Percentiles rank a stretch among this genome's conserved stretches.
Conservation (phyloP, 192 early-diverging fungal genomes). For the Lobosporangium transversale region DNA sequence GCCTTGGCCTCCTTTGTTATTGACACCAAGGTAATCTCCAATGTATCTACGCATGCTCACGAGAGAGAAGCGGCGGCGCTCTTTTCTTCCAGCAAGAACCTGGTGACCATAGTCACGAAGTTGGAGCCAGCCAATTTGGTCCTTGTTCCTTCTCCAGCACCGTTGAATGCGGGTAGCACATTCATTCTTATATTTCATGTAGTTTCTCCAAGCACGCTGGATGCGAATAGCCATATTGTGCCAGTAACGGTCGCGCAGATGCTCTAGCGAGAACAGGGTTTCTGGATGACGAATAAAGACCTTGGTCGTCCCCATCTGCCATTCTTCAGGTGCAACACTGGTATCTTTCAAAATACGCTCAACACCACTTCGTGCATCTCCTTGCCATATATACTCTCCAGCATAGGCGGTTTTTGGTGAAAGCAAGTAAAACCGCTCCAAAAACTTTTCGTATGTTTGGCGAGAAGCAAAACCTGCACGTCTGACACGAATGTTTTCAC, state of each 20-base stretch:
- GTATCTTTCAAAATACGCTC: conserved; percentile 87
- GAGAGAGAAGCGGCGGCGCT: conserved; percentile 89
- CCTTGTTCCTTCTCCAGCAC: conserved; percentile 82
- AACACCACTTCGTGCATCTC: conserved; percentile 76
- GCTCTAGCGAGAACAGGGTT: conserved; percentile 91
- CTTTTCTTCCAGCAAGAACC: conserved; percentile 89
- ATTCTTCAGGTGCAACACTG: conserved; percentile 84
- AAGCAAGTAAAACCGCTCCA: conserved; percentile 79
- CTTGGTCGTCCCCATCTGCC: conserved; percentile 96
- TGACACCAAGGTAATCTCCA: conserved; percentile 90
- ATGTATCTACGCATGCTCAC: conserved; percentile 83
- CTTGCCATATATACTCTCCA: conserved; percentile 86
- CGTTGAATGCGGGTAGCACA: conserved; percentile 79
- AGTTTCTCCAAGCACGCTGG: conserved; percentile 88
- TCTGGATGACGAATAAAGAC: conserved; percentile 97
- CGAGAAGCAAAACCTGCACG: conserved; percentile 98
- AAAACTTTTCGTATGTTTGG: conserved; percentile 92
- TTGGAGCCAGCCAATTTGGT: conserved; percentile 88
- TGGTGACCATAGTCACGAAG: conserved; percentile 94
- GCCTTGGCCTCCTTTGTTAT: conserved; percentile 55
- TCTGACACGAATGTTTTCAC: conserved; percentile 97
- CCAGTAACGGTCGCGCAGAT: conserved; percentile 94
- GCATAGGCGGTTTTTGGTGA: conserved; percentile 82
- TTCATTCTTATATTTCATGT: conserved; percentile 72
- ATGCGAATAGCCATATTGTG: conserved; percentile 94